Conservation (phyloP, 306 rosid species). For the Medicago arabica region DNA sequence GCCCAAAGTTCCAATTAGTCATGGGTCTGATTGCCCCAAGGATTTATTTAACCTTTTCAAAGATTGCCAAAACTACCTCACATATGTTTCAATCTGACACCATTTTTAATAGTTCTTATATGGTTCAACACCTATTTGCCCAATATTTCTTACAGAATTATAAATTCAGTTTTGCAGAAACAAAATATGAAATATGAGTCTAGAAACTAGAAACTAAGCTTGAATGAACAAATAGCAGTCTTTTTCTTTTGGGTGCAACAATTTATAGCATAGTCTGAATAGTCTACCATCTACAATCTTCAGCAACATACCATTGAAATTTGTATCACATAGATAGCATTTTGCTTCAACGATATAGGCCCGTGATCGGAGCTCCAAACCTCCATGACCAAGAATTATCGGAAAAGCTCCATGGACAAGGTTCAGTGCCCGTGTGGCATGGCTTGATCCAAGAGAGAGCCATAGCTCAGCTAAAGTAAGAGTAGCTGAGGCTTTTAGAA, state of each 20-base stretch:
- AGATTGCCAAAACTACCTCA: neutral
- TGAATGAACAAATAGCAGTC: neutral
- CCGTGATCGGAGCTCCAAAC: constrained; percentile 93
- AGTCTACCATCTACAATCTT: constrained; percentile 26
- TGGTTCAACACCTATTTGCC: neutral
- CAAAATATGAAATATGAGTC: constrained; percentile 6
- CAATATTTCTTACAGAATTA: neutral
- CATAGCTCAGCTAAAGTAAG: constrained; percentile 89
- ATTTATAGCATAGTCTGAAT: constrained; percentile 8
- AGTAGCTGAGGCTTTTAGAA: constrained; percentile 93
- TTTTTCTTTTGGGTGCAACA: neutral
- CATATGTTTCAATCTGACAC: neutral
- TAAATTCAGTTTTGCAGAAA: constrained; percentile 4
- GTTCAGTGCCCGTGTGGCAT: constrained; percentile 84
- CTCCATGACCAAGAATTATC: constrained; percentile 97
- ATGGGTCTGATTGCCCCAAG: neutral
- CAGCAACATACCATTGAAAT: constrained; percentile 66
- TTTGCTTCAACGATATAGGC: constrained; percentile 88
- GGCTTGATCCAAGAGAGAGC: constrained; percentile 92
- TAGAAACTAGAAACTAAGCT: constrained; percentile 36
- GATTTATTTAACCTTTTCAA: neutral
- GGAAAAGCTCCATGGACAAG: constrained; percentile 91
- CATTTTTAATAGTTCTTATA: neutral
- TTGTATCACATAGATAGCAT: constrained; percentile 82
- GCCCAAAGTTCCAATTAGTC: neutral